phyloP scores from a whole-genome alignment of 192 early-diverging fungal genomes.

The Coemansia sp. region DNA sequence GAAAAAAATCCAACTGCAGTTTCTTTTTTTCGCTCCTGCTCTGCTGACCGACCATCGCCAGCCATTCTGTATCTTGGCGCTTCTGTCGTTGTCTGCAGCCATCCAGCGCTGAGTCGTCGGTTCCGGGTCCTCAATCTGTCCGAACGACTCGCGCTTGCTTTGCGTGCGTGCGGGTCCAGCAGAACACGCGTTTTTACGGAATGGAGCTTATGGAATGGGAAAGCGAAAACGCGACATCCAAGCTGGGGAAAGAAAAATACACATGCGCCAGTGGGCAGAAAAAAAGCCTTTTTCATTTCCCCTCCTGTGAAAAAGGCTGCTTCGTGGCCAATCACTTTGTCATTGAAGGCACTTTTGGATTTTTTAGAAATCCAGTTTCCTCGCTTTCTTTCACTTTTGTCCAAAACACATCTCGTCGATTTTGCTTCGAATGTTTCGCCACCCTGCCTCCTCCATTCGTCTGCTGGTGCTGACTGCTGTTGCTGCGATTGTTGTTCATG shows the following conservation, averaged over 20 bases:
- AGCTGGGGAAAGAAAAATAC: background rate
- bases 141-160: background rate
- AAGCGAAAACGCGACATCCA: background rate
- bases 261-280: no score
- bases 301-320: background rate
- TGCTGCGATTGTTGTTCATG: background rate
- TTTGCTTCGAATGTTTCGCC: constrained; percentile 1
- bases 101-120: background rate
- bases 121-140: background rate
- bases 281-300: background rate
- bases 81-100: background rate
- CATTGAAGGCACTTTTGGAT: constrained; percentile 11
- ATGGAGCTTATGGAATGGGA: background rate
- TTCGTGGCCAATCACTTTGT: constrained; percentile 20
- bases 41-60: background rate
- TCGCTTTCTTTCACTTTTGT: constrained; percentile 3
- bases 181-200: background rate
- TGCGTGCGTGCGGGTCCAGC: background rate
- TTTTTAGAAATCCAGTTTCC: constrained; percentile 14
- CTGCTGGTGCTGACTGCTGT: background rate
- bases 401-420: background rate
- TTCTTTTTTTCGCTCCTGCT: background rate
- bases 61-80: background rate
- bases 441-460: constrained; percentile 2
- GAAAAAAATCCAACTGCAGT: constrained; percentile 6